A percentile compares a stretch with the other conserved stretches of the same genome.
phyloP scores from a whole-genome alignment of 1,139 yeast genomes.

The Debaryomycetaceae sp. region DNA sequence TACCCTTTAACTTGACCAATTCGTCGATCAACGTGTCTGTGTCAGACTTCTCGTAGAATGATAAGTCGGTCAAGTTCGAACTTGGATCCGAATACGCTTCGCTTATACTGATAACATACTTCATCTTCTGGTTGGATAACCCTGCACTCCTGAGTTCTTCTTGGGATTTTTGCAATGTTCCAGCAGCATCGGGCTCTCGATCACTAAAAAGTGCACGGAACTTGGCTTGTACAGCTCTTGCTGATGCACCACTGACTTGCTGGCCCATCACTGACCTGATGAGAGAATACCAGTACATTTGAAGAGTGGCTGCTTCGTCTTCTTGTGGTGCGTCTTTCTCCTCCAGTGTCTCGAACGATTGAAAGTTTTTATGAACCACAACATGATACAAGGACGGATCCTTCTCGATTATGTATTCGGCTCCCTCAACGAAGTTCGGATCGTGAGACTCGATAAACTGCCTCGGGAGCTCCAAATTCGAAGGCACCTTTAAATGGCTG shows the following conservation, averaged over 20 bases:
- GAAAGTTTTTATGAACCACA: constrained; percentile 29
- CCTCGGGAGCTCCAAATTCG: constrained; percentile 32
- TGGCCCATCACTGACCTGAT: constrained; percentile 60
- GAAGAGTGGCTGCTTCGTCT: constrained; percentile 25
- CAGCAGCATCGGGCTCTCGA: constrained; percentile 51
- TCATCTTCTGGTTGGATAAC: constrained; percentile 64
- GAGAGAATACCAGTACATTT: constrained; percentile 38
- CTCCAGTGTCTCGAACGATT: constrained; percentile 21
- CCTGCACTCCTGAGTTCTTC: constrained; percentile 64
- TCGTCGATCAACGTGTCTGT: constrained; percentile 53
- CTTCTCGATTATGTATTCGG: constrained; percentile 31
- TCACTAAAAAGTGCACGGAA: constrained; percentile 37
- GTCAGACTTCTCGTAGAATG: constrained; percentile 31
- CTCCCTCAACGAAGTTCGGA: constrained; percentile 41
- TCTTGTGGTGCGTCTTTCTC: constrained; percentile 9
- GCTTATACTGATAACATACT: constrained; percentile 61
- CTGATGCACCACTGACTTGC: constrained; percentile 86
- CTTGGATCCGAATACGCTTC: constrained; percentile 46
- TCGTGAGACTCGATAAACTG: constrained; percentile 40
- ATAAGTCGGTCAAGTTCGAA: constrained; percentile 34
- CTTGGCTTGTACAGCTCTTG: constrained; percentile 54
- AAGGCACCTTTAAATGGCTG: constrained; percentile 22
- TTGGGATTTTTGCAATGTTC: constrained; percentile 33
- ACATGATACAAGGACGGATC: constrained; percentile 44
- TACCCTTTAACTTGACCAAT: constrained; percentile 64